Evolutionary conservation across 225 moss, liverwort and hornwort species (phyloP).

Genomic region (Lunularia cruciata): DNA sequence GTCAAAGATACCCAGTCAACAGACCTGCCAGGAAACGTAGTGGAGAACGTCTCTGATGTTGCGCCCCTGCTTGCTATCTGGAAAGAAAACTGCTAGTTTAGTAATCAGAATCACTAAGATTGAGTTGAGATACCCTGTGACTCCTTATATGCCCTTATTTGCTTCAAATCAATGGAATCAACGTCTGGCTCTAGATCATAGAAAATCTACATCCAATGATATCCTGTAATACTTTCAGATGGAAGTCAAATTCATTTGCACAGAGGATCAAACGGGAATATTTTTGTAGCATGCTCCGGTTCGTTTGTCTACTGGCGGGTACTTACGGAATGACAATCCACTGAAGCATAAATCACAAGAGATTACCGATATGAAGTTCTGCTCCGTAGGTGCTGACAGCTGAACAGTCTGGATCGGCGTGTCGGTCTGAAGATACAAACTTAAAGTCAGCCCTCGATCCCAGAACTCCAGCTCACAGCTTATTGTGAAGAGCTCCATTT

Average conservation of each 20-base stretch:
- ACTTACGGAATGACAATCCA: too few relatives aligned
- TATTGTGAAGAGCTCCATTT: background rate
- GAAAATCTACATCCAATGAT: too few relatives aligned
- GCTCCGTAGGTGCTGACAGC: slow-evolving; percentile 14
- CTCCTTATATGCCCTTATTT: too few relatives aligned
- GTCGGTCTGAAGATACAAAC: slow-evolving; percentile 38
- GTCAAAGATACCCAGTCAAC: background rate
- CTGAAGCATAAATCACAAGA: background rate
- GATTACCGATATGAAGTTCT: slow-evolving; percentile 8
- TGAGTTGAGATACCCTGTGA: too few relatives aligned
- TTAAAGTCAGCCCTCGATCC: slow-evolving; percentile 23
- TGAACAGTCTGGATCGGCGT: slow-evolving; percentile 5
- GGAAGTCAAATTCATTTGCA: too few relatives aligned
- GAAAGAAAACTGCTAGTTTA: background rate
- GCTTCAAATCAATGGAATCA: too few relatives aligned
- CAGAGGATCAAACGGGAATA: too few relatives aligned
- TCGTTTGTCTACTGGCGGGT: too few relatives aligned
- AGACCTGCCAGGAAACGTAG: slow-evolving; percentile 24
- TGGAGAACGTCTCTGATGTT: slow-evolving; percentile 2
- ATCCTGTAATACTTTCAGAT: too few relatives aligned
- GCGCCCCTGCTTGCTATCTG: slow-evolving; percentile 20
- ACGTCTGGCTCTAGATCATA: too few relatives aligned
- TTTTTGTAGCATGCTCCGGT: too few relatives aligned
- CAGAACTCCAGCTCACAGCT: background rate
- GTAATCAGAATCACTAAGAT: background rate